phyloP scores from a whole-genome alignment of 345 rosid genomes.

The Capsella bursapastoris region DNA sequence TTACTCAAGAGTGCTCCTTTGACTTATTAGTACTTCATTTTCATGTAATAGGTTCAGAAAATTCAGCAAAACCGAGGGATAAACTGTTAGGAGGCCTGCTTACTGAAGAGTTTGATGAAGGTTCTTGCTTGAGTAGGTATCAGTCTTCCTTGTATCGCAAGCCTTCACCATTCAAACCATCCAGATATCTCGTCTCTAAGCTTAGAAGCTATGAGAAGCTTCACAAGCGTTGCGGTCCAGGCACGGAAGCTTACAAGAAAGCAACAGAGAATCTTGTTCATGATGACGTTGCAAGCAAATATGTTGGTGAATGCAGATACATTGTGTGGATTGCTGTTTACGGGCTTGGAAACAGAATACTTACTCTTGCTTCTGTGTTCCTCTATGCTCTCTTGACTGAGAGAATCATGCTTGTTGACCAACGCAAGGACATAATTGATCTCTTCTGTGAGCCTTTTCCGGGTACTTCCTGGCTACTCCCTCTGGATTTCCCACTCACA shows the following conservation, averaged over 20 bases:
- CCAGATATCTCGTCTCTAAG: conserved; percentile 56
- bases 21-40: background rate
- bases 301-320: conserved; percentile 52
- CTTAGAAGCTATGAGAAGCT: conserved; percentile 59
- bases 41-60: conserved; percentile 37
- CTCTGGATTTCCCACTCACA: conserved; percentile 54
- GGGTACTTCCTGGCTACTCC: conserved; percentile 58
- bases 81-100: conserved; percentile 55
- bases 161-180: conserved; percentile 49
- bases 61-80: conserved; percentile 31
- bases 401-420: conserved; percentile 62
- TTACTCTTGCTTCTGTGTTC: conserved; percentile 61
- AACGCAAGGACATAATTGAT: conserved; percentile 51
- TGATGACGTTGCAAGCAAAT: background rate
- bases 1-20: background rate
- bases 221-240: conserved; percentile 65
- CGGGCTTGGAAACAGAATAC: conserved; percentile 66
- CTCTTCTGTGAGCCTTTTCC: conserved; percentile 76
- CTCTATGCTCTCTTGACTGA: conserved; percentile 68
- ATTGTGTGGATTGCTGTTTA: conserved; percentile 56
- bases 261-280: conserved; percentile 44
- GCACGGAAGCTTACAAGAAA: conserved; percentile 51
- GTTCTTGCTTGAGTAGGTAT: conserved; percentile 57
- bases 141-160: conserved; percentile 52
- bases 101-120: conserved; percentile 49